Evolutionary conservation across 768 basidiomycete species (phyloP), one percentile per base, ranked within the genome.

Genomic region (Boletus sp.): DNA sequence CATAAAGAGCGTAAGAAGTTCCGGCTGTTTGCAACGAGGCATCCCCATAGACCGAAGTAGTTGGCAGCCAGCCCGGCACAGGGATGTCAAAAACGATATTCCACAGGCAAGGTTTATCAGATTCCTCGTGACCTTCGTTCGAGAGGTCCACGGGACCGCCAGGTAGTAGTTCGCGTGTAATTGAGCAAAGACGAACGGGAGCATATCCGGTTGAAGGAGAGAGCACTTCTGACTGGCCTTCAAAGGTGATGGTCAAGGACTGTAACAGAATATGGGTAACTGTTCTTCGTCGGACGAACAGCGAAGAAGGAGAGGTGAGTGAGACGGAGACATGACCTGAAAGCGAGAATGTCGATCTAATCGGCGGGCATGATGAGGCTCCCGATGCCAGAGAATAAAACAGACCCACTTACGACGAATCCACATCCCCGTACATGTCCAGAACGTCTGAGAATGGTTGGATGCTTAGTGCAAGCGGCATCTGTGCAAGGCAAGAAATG

Each of bases 41-140:
- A 15, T 78, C 69, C 28, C 85, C 83, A 56, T 83, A 79, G 4
- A 51, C 64, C 28, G 83, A 75, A 15, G 83, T 79, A 2, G 79
- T 77, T 8, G 94, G 94, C 3, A 97, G 78, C 94, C 94, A 96
- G 17, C 93, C 94, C 5, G 94, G 93, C n/a, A 95, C 75, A 15
- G 83, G 80, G 4, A 97, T 73, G 69, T 93, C 86, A 70, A 95
- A 96, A 17, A 86, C 76, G 54, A 93, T 76, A 61, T 88, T 85
- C 87, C 92, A 92, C 35, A 71, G 71, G 63, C 81, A 85, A 50
- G 82, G 81, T 55, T 75, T 73, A 49, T 73, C 76, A 24, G 74
- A 72, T 39, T 85, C 80, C 65, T 90, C 85, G 46, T 80, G 77
- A 15, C 80, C 85, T 59, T 86, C 84, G 68, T 87, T 85, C 53